Evolutionary conservation across 2,329 filamentous ascomycete genomes (phyloP), one percentile per base, ranked within the genome.

Genomic region (Amesomyces nigricolor): DNA sequence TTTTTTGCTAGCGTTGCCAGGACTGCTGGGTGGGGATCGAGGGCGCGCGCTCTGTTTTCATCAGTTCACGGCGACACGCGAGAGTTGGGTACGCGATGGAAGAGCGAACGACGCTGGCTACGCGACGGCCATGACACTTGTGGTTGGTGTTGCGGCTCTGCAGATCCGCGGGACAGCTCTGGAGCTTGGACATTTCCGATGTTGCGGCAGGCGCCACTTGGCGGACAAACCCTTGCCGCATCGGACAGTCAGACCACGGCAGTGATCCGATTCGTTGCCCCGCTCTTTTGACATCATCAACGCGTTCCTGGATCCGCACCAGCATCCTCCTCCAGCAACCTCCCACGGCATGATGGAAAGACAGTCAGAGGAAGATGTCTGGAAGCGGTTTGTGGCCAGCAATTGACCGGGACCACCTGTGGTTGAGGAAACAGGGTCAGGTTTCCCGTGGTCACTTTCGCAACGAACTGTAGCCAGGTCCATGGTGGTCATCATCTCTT

Each of bases 111-210:
- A 42, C 38, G 37, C 13, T 26, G 49, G 35, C 35, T 53, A 26
- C 37, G 51, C 56, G 35, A 44, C 48, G 35, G 47, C 47, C 35
- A 56, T 45, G 17, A 40, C 22, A 30, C 14, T 57, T 47, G 48
- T 53, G 26, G 40, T 48, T 61, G 54, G 54, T 54, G 59, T 61
- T 61, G 59, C 55, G 59, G 59, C 59, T 61, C 59, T 59, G 59
- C 57, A 55, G 45, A 60, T 60, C 51, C 43, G 35, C 45, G 54
- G 47, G 22, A 26, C 22, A 47, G 53, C 48, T 40, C 47, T 52
- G 40, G 51, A 49, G 51, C 52, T 54, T 35, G 19, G 51, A 48
- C 52, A 45, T 6, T 54, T 55, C 49, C 53, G 19, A 22, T 30
- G 29, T 29, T 37, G 29, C 35, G 19, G 42, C 47, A 47, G 30